These are phyloP conservation scores for Fusarium albidum DNA, from an alignment of 2,329 filamentous ascomycete genomes.

Conservation along the genomic window DNA sequence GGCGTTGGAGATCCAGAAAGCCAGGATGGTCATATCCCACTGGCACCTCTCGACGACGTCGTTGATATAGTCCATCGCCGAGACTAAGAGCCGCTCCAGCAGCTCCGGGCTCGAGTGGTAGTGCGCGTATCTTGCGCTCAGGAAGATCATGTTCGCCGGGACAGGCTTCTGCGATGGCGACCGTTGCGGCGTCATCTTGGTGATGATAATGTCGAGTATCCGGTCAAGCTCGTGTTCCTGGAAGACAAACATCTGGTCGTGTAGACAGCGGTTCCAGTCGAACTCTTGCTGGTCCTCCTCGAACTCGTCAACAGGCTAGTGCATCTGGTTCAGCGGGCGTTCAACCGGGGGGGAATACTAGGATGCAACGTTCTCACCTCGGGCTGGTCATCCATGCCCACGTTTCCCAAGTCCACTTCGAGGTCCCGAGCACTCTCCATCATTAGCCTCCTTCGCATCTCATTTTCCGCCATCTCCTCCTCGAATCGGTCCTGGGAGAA, in stretches of 20 bases:
- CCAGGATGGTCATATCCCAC: slow-evolving; percentile 99
- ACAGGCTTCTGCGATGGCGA: slow-evolving; percentile 98
- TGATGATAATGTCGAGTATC: slow-evolving; percentile 95
- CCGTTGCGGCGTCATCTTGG: slow-evolving; percentile 95
- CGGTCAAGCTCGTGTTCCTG: slow-evolving; percentile 91
- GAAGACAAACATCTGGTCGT: slow-evolving; percentile 99
- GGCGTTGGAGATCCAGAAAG: slow-evolving; percentile 98
- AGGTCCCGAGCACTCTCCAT: slow-evolving; percentile 98
- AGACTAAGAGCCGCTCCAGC: slow-evolving; percentile 79
- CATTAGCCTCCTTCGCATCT: slow-evolving; percentile 96
- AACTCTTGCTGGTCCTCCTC: slow-evolving; percentile 94
- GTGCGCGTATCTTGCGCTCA: slow-evolving; percentile 94
- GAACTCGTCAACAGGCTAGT: slow-evolving; percentile 76
- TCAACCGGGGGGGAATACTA: not conserved
- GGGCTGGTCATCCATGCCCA: slow-evolving; percentile 94
- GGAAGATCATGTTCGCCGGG: slow-evolving; percentile 94
- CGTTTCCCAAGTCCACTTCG: slow-evolving; percentile 93
- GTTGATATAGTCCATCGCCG: slow-evolving; percentile 96
- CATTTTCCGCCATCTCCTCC: slow-evolving; percentile 96
- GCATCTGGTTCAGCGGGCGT: slow-evolving; percentile 2
- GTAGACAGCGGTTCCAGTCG: slow-evolving; percentile 91
- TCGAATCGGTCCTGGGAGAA: slow-evolving; percentile 95
- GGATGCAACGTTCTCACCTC: slow-evolving; percentile 67
- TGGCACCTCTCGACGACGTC: slow-evolving; percentile 94
- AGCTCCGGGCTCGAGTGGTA: slow-evolving; percentile 93